Evolutionary conservation across 1,139 yeast species (phyloP), one percentile per base, ranked within the genome.

Genomic region (Taphrina communis): DNA sequence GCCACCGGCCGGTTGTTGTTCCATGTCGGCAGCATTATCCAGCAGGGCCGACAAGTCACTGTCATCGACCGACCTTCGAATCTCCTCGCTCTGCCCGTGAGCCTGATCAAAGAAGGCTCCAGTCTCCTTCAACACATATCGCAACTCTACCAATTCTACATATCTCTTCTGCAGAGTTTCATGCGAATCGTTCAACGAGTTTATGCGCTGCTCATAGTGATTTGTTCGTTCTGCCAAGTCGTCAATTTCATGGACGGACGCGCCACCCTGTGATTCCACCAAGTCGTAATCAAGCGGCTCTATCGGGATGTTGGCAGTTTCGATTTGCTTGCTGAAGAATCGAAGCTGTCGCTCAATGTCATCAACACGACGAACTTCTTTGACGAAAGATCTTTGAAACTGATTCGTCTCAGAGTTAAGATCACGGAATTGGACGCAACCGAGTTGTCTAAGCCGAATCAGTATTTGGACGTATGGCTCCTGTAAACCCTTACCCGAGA

Each of bases 341-440:
- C 84, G 77, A 62, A 84, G 81, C 75, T 86, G 90, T 71, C 91
- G 83, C 76, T 87, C 85, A 1, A 85, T 83, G 72, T 86, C 85
- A 74, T 87, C 92, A 65, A 86, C 78, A 61, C 84, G 82, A 72
- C 97, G 84, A 70, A 92, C 85, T 75, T 94, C 98, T 74, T 84
- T 84, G 65, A 94, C 90, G 76, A 89, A 94, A 0, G 96, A 85
- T 72, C 98, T 83, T 78, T 93, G 97, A 79, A 94, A 95, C 3
- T 92, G 83, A 70, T 89, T 88, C 68, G 90, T 85, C 74, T 85
- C 85, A 62, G 88, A 82, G 78, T 94, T 94, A 78, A 94, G 82
- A 78, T 94, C 98, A 71, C 97, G 84, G 78, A 95, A 92, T 76
- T 95, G 98, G 39, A 94, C 89, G 68, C 85, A 82, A 1, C 97